Percentiles rank a stretch among this genome's conserved stretches.
phyloP scores from a whole-genome alignment of 2,329 filamentous ascomycete genomes.

The Sclerotinia borealis region DNA sequence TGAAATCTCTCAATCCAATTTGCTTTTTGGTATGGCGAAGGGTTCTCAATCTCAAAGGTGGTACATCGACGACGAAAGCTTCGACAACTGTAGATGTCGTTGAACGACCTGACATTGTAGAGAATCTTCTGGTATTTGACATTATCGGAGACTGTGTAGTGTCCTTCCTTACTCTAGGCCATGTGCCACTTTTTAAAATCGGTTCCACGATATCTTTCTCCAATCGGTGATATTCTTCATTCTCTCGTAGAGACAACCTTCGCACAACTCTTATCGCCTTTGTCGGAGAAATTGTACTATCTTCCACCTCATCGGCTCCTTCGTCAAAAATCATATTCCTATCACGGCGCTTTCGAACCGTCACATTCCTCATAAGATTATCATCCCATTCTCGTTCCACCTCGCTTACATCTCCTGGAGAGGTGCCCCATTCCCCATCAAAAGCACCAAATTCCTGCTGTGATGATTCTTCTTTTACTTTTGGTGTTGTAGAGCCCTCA shows the following conservation, averaged over 20 bases:
- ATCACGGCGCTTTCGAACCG: constrained; percentile 39
- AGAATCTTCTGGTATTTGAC: constrained; percentile 43
- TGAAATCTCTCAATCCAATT: constrained; percentile 43
- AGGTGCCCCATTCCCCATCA: constrained; percentile 52
- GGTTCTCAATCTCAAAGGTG: constrained; percentile 45
- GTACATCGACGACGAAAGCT: constrained; percentile 49
- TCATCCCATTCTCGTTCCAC: constrained; percentile 51
- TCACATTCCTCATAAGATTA: constrained; percentile 48
- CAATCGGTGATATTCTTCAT: constrained; percentile 23
- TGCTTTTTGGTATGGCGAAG: constrained; percentile 57
- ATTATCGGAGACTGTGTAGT: constrained; percentile 23
- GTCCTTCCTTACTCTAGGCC: constrained; percentile 17
- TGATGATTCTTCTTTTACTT: constrained; percentile 31
- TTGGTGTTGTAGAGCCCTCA: constrained; percentile 31
- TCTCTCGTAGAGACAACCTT: constrained; percentile 27
- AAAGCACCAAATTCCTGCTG: constrained; percentile 48
- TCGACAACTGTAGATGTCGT: constrained; percentile 53
- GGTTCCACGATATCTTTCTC: constrained; percentile 17
- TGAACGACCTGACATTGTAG: constrained; percentile 49
- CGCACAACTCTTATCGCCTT: constrained; percentile 42
- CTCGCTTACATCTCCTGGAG: constrained; percentile 35
- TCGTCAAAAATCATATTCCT: constrained; percentile 20
- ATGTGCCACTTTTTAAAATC: background rate
- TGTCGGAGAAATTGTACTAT: constrained; percentile 44
- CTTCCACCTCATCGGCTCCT: constrained; percentile 39